Evolutionary conservation across 495 filamentous ascomycete genomes (phyloP).

Genomic region (Gamarada debralockiae): DNA sequence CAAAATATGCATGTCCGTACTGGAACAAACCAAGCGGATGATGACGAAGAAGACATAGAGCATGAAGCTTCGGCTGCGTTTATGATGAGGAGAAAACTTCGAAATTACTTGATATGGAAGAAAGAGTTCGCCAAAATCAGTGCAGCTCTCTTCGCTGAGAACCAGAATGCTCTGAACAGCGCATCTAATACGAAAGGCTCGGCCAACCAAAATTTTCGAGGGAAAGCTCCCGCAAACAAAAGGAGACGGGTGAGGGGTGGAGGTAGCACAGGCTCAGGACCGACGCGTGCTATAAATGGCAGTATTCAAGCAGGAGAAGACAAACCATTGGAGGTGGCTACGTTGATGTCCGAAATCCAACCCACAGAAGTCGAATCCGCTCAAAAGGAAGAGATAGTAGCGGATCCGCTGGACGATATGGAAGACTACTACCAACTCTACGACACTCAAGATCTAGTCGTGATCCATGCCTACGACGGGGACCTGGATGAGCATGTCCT

Average conservation of each 20-base stretch:
- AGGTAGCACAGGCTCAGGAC: constrained; percentile 48
- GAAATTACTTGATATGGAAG: constrained; percentile 93
- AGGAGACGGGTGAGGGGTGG: constrained; percentile 86
- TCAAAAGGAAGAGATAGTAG: constrained; percentile 68
- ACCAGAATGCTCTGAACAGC: constrained; percentile 73
- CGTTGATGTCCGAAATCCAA: constrained; percentile 61
- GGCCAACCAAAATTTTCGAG: constrained; percentile 40
- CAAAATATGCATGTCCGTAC: constrained; percentile 82
- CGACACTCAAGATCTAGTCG: constrained; percentile 83
- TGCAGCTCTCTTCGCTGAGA: constrained; percentile 66
- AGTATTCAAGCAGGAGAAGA: constrained; percentile 78
- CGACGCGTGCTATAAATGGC: constrained; percentile 57
- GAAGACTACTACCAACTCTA: constrained; percentile 91
- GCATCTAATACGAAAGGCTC: constrained; percentile 41
- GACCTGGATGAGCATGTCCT: constrained; percentile 95
- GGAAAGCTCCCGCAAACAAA: constrained; percentile 78
- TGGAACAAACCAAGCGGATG: constrained; percentile 34
- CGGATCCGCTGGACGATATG: constrained; percentile 83
- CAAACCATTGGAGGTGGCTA: constrained; percentile 67
- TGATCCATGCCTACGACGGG: constrained; percentile 89
- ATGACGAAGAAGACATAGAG: constrained; percentile 37
- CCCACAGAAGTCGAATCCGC: constrained; percentile 59
- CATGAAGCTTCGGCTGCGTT: constrained; percentile 69
- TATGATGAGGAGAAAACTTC: constrained; percentile 84
- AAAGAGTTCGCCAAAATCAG: constrained; percentile 81